Evolutionary conservation across 169 alveolate genomes (phyloP), one percentile per base, ranked within the genome.

Genomic region (Plasmodium cynomolgi): DNA sequence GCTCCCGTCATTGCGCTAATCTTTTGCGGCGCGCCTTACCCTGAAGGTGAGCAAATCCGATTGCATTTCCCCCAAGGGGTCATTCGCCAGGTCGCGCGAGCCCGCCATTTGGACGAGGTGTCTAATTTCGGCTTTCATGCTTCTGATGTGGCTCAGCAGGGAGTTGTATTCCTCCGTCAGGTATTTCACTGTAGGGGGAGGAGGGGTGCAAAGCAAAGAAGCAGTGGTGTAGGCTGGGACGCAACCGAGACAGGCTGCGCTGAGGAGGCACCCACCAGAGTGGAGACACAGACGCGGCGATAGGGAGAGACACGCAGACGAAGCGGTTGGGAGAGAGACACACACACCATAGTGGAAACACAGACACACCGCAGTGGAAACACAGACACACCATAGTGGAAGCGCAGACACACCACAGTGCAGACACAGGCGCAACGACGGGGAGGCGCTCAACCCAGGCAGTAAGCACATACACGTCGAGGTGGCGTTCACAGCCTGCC

Each of bases 131-230:
- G 7, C 82, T 44, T 80, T 88, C 75, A 88, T 88, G 68, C 73
- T 71, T 23, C 31, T 37, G 47, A 88, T 81, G 73, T 37, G 54
- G 39, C 5, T 39, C 26, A 88, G 71, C 23, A 88, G 54, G 72
- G 71, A 58, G 41, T 88, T 88, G 75, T 88, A 88, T 62, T 88
- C 94, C 68, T 88, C 83, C 20, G 84, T 88, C 34, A 88, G 74
- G 41, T 79, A 88, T 11, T 79, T 88, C 41, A 80, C 94, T 88
- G 84, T 0, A 58, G 8, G 73, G 50, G 39, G 37, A 4, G 37
- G 26, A 33, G 39, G 39, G 47, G 15, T 56, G 54, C 50, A 26
- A 7, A 82, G 33, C n/a, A 11, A 8, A 37, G 44, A 71, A 5
- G 54, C 23, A 62, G 17, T 39, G 54, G 72, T 34, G n/a, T 9